These are phyloP conservation scores for Colletotrichum sp. DNA, from an alignment of 2,329 filamentous ascomycete species.

Conservation along the genomic window DNA sequence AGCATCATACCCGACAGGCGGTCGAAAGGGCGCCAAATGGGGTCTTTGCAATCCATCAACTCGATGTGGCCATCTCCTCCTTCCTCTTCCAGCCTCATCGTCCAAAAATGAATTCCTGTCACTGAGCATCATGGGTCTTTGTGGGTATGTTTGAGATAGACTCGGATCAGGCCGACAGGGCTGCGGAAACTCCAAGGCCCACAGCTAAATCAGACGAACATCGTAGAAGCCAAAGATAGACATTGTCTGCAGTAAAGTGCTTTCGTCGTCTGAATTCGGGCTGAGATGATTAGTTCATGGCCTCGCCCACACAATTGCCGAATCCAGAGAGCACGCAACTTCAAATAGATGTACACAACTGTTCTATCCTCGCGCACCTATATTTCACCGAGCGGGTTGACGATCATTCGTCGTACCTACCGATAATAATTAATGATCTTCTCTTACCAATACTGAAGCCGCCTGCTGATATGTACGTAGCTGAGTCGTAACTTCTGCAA, in stretches of 20 bases:
- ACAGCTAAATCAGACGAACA: not conserved
- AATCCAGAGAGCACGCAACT: not conserved
- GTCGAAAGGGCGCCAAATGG: not conserved
- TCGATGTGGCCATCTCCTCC: not conserved
- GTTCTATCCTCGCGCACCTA: not conserved
- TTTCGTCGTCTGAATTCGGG: not conserved
- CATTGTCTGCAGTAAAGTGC: not conserved
- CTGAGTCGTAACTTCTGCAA: not conserved
- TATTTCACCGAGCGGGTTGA: not conserved
- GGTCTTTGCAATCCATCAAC: not conserved
- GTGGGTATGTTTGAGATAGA: not conserved
- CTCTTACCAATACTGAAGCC: not conserved
- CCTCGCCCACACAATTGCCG: not conserved
- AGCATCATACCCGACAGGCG: not conserved
- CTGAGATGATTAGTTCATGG: not conserved
- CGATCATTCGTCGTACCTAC: not conserved
- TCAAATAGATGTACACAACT: not conserved
- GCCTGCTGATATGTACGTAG: not conserved
- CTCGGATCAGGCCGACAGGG: constrained; percentile 4
- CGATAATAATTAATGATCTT: not conserved
- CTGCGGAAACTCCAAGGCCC: not conserved
- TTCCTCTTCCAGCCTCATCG: not conserved
- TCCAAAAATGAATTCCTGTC: not conserved
- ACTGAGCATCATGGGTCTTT: not conserved
- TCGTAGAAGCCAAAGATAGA: not conserved